These are phyloP conservation scores for Silene noctiflora DNA, from an alignment of 179 eudicot species.

Conservation along the genomic window DNA sequence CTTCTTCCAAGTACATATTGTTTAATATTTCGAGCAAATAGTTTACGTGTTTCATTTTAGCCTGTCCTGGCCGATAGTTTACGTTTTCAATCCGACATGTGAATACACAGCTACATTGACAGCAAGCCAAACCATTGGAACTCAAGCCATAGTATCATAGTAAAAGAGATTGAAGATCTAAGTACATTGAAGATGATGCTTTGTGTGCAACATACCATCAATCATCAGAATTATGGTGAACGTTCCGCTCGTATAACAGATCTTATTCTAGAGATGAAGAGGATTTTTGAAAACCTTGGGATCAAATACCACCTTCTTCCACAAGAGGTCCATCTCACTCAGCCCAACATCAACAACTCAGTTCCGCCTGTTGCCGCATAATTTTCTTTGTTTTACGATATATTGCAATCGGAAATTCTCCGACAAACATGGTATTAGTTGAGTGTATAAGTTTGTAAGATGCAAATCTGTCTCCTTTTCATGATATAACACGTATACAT, in stretches of 20 bases:
- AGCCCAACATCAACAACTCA: slow-evolving; percentile 23
- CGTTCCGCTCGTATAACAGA: slow-evolving; percentile 52
- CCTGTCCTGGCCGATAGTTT: no score
- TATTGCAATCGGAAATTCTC: not conserved
- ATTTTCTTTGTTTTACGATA: not conserved
- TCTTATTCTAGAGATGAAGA: slow-evolving; percentile 66
- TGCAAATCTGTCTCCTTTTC: not conserved
- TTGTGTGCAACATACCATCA: slow-evolving; percentile 65
- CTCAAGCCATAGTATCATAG: slow-evolving; percentile 48
- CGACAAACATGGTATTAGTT: not conserved
- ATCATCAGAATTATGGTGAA: slow-evolving; percentile 67
- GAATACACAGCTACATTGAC: slow-evolving; percentile 56
- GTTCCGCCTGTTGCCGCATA: slow-evolving; percentile 8
- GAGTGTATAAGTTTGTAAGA: not conserved
- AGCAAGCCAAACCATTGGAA: slow-evolving; percentile 74
- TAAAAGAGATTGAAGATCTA: slow-evolving; percentile 61
- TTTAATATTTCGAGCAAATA: no score
- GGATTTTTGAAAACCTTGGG: slow-evolving; percentile 51
- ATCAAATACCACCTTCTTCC: slow-evolving; percentile 68
- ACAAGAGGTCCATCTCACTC: slow-evolving; percentile 60
- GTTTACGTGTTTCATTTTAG: no score
- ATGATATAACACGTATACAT: not conserved
- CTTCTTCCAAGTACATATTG: no score
- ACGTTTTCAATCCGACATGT: not conserved
- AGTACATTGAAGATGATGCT: slow-evolving; percentile 65